Conservation (phyloP, 441 rosid species). For the Pelargonium citronellum region DNA sequence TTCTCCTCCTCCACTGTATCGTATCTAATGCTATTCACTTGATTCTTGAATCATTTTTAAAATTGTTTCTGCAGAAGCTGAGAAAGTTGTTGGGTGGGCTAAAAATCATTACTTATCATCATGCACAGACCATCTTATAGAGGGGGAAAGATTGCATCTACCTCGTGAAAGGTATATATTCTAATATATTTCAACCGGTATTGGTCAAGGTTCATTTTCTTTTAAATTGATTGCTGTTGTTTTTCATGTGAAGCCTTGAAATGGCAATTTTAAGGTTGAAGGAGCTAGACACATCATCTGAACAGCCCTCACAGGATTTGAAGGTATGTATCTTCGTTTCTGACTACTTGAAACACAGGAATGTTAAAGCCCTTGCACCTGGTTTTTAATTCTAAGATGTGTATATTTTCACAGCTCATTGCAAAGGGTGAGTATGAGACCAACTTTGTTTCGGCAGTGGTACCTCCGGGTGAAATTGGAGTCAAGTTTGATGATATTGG, state of each 20-base stretch:
- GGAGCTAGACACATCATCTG: constrained; percentile 55
- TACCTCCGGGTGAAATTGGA: constrained; percentile 87
- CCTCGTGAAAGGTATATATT: constrained; percentile 72
- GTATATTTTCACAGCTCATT: constrained; percentile 46
- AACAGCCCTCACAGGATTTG: constrained; percentile 60
- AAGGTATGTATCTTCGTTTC: constrained; percentile 51
- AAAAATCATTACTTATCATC: constrained; percentile 75
- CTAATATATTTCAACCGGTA: constrained; percentile 9
- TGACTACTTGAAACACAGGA: constrained; percentile 5
- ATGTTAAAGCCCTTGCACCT: constrained; percentile 19
- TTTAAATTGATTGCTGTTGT: constrained; percentile 27
- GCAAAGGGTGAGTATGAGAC: constrained; percentile 81
- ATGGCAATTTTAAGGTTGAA: constrained; percentile 67
- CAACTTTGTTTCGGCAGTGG: constrained; percentile 85
- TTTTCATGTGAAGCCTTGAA: constrained; percentile 61
- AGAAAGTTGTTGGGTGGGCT: constrained; percentile 94
- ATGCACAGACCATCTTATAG: constrained; percentile 53
- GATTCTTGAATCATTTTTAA: constrained; percentile 3
- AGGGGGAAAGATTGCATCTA: constrained; percentile 60
- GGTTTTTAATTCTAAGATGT: constrained; percentile 18
- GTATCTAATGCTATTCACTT: background rate
- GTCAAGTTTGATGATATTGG: constrained; percentile 88
- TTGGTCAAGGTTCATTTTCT: constrained; percentile 13
- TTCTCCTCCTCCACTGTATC: too few relatives aligned
- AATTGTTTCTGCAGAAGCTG: constrained; percentile 61